These are phyloP conservation scores for Chenopodium album DNA, from an alignment of 148 eudicot species.

Conservation along the genomic window DNA sequence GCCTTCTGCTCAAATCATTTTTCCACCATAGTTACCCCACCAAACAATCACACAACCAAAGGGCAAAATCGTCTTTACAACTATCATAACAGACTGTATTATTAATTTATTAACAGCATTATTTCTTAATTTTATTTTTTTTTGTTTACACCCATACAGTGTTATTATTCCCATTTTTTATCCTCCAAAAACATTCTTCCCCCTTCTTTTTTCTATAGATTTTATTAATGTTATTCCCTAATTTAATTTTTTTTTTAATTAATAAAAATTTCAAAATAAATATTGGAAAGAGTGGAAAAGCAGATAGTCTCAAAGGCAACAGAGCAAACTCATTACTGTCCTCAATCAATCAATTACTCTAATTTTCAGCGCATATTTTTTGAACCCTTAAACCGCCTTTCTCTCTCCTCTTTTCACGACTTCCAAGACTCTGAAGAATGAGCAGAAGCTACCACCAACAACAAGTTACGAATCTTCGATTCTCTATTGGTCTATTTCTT, in stretches of 20 bases:
- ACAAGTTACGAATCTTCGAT: constrained; percentile 30
- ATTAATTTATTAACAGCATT: not conserved
- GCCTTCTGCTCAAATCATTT: not conserved
- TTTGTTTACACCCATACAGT: not conserved
- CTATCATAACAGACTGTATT: not conserved
- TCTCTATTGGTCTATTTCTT: constrained; percentile 18
- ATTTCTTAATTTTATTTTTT: not conserved
- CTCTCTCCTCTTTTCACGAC: constrained; percentile 33
- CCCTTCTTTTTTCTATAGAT: not conserved
- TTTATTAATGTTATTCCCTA: not conserved
- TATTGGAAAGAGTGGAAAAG: constrained; percentile 10
- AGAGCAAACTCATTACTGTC: constrained; percentile 15
- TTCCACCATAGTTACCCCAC: not conserved
- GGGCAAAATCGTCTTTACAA: not conserved
- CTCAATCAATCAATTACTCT: constrained; percentile 11
- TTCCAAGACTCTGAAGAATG: constrained; percentile 33
- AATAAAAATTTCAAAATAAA: too few species aligned
- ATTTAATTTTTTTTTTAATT: not conserved
- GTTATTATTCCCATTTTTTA: not conserved
- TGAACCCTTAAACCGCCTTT: constrained; percentile 40
- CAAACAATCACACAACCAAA: not conserved
- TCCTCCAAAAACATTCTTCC: constrained; percentile 20
- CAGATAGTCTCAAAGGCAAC: not conserved
- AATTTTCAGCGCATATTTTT: constrained; percentile 32
- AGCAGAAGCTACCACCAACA: constrained; percentile 26